These are phyloP conservation scores for Huiozyma sinensis DNA, from an alignment of 805 yeast genomes.

Conservation along the genomic window DNA sequence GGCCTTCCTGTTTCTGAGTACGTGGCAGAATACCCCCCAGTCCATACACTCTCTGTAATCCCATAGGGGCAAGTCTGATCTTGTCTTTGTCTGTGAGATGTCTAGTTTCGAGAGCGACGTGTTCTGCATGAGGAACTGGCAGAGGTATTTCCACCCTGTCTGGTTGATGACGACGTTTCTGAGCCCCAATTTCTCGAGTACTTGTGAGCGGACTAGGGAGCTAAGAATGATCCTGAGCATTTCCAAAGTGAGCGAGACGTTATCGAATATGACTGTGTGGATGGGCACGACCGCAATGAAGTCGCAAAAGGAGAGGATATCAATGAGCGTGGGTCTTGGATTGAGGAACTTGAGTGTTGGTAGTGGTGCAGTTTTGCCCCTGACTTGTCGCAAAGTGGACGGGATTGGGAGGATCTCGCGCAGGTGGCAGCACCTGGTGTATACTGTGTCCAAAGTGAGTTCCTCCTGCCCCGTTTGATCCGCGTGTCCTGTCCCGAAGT, in stretches of 20 bases:
- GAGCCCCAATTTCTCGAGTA: slow-evolving; percentile 61
- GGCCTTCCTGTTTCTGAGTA: slow-evolving; percentile 59
- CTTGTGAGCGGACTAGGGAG: slow-evolving; percentile 55
- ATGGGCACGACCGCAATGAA: slow-evolving; percentile 80
- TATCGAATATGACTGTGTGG: slow-evolving; percentile 65
- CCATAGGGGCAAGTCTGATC: slow-evolving; percentile 24
- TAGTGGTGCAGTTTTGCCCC: slow-evolving; percentile 66
- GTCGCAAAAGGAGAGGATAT: slow-evolving; percentile 79
- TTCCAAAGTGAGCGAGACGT: slow-evolving; percentile 59
- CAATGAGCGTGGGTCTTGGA: slow-evolving; percentile 85
- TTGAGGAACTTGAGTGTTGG: slow-evolving; percentile 63
- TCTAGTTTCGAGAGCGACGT: slow-evolving; percentile 49
- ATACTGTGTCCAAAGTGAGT: slow-evolving; percentile 48
- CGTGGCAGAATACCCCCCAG: slow-evolving; percentile 68
- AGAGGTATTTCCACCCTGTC: slow-evolving; percentile 69
- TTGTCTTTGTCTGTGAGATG: slow-evolving; percentile 50
- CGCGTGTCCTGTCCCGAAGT: slow-evolving; percentile 32
- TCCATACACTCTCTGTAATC: slow-evolving; percentile 65
- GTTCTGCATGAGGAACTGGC: slow-evolving; percentile 63
- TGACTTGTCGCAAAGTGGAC: slow-evolving; percentile 73
- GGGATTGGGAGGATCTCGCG: slow-evolving; percentile 89
- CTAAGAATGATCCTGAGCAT: slow-evolving; percentile 68
- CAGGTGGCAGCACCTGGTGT: slow-evolving; percentile 87
- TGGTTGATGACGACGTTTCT: slow-evolving; percentile 65
- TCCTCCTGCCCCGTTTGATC: slow-evolving; percentile 5